Base-by-base conservation (phyloP, 805 yeast species). In the Yarrowia sp. region DNA sequence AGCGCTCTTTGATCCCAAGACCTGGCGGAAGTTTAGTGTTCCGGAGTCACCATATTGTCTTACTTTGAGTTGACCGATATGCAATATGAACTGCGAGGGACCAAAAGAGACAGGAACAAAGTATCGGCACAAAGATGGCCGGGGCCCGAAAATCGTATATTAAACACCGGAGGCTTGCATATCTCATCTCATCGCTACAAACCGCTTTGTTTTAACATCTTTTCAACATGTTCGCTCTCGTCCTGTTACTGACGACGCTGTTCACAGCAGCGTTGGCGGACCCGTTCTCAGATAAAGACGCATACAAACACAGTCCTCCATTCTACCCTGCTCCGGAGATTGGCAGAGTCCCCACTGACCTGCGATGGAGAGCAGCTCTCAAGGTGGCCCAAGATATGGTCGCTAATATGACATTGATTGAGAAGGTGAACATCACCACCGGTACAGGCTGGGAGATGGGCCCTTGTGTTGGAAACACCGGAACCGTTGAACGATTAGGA, bases 371-470 rank as follows among this genome's bases (percentile, higher is more conserved):
- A 66, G 79, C 77, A 10, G 88, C 89, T 1, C 84, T 80, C 70
- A 80, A 78, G 16, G 81, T 80, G 63, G 89, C 88, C 1, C 75
- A 83, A 66, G 81, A 78, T 63, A 70, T 85, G 36, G 87, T 85
- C 19, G 81, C 81, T 64, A 81, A 81, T 67, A 81, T 85, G 84
- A 78, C 87, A 2, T 79, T 82, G 36, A 73, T 79, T 21, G 89
- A 85, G 70, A 85, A 84, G 68, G 87, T 83, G 32, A 85, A 85
- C 70, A 73, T 85, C 52, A 85, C 88, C 7, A 82, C 87, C 3
- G 89, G 88, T 14, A 83, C 84, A 8, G 86, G 86, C 17, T 84
- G 86, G 83, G 85, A 85, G 1, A 78, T 83, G 30, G 87, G 87
- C 6, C 85, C 58, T n/a, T 51, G 58, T 11, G 58, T 51, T 85